Conservation (phyloP, 2,329 filamentous ascomycete species). For the Penicillium corylophilum region DNA sequence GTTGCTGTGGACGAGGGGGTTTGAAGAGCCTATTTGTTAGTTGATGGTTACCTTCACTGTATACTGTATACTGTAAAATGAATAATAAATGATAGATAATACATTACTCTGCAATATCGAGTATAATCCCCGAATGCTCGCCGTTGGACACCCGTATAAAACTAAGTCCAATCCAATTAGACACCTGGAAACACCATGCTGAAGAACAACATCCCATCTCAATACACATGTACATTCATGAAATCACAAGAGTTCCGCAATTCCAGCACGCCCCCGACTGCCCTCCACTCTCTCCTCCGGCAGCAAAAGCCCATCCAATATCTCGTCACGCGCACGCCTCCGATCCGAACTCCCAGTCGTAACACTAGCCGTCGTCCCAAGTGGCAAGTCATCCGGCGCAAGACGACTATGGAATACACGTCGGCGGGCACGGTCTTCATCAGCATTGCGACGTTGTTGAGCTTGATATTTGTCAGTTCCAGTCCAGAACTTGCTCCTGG, state of each 20-base stretch:
- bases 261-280: not conserved
- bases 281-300: not conserved
- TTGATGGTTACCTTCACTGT: slow-evolving; percentile 3
- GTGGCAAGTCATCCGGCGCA: not conserved
- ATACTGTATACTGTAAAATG: not conserved
- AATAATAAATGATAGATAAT: not conserved
- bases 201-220: not conserved
- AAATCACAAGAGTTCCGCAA: not conserved
- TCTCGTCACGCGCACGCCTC: slow-evolving; percentile 28
- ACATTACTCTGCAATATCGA: not conserved
- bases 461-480: not conserved
- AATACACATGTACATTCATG: too few relatives aligned
- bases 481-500: not conserved
- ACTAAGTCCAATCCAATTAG: not conserved
- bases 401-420: slow-evolving; percentile 27
- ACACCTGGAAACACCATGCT: not conserved
- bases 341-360: not conserved
- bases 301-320: slow-evolving; percentile 18
- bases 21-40: slow-evolving; percentile 36
- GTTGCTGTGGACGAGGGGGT: slow-evolving; percentile 53
- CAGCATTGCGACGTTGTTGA: slow-evolving; percentile 18
- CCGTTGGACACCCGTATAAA: not conserved
- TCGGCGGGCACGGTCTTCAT: slow-evolving; percentile 33
- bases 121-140: not conserved
- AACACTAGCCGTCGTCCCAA: not conserved